Evolutionary conservation across 2,329 filamentous ascomycete genomes (phyloP).

Genomic region (Macrophomina phaseolina): DNA sequence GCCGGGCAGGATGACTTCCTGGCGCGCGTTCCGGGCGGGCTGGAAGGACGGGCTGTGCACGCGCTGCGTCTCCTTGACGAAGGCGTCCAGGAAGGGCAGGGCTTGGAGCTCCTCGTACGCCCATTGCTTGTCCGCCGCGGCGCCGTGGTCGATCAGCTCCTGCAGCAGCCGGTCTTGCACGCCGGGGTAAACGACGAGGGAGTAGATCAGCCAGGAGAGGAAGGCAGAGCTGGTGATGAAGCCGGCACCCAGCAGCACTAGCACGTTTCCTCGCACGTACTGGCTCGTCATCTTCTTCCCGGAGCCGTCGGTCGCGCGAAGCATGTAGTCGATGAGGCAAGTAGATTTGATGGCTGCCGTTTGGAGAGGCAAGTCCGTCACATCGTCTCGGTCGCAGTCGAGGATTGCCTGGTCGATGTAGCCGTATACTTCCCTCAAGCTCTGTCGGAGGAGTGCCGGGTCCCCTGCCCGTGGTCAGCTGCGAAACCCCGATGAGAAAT

Average conservation of each 20-base stretch:
- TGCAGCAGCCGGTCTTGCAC: not conserved
- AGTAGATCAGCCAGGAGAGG: not conserved
- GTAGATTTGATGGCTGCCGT: not conserved
- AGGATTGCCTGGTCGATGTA: not conserved
- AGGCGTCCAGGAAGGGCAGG: not conserved
- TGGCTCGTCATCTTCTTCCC: not conserved
- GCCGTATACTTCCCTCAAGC: not conserved
- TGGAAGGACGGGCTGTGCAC: not conserved
- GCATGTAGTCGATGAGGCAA: not conserved
- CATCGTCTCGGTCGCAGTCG: not conserved
- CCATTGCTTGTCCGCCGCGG: not conserved
- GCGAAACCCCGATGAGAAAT: not conserved
- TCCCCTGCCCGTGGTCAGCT: not conserved
- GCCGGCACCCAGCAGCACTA: not conserved
- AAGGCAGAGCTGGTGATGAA: not conserved
- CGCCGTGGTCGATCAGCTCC: slow-evolving; percentile 2
- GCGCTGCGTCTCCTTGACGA: slow-evolving; percentile 1
- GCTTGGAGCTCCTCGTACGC: not conserved
- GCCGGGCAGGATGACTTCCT: not conserved
- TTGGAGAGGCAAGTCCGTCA: not conserved
- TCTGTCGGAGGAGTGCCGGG: not conserved
- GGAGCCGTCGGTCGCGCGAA: not conserved
- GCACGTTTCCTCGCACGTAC: not conserved
- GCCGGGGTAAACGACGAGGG: not conserved
- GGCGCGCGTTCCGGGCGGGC: not conserved